phyloP scores from a whole-genome alignment of 2,329 filamentous ascomycete species.

The Pseudocercospora cruenta region DNA sequence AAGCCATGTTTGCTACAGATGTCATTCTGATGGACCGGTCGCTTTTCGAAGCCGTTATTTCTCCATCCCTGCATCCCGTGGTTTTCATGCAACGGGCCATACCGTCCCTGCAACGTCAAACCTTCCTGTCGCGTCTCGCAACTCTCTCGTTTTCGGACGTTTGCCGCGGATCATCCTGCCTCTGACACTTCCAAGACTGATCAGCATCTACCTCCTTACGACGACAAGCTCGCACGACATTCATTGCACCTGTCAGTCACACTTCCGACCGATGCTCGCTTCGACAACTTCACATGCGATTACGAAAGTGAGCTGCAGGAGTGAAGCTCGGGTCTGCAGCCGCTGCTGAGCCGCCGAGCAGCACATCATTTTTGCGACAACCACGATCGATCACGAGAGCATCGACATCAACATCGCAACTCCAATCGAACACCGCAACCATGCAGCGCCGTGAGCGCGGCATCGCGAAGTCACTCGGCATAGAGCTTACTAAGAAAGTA shows the following conservation, averaged over 20 bases:
- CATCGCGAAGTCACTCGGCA: conserved; percentile 67
- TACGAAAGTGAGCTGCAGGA: conserved; percentile 3
- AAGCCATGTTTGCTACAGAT: conserved; percentile 3
- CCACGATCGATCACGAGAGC: neutral
- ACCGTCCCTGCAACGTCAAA: neutral
- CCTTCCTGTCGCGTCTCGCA: neutral
- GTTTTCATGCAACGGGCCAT: neutral
- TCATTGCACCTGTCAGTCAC: neutral
- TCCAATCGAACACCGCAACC: conserved; percentile 22
- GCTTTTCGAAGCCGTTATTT: conserved; percentile 5
- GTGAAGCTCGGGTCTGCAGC: neutral
- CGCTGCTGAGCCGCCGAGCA: conserved; percentile 2
- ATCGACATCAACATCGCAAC: neutral
- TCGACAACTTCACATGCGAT: neutral
- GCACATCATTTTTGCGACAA: neutral
- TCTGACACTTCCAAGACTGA: neutral
- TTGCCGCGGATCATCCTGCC: neutral
- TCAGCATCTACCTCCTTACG: neutral
- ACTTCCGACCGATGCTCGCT: neutral
- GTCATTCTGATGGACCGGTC: neutral
- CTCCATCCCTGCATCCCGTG: conserved; percentile 1
- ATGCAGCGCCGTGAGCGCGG: conserved; percentile 51
- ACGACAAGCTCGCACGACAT: neutral
- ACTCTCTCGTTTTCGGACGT: neutral
- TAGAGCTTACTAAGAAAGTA: conserved; percentile 56